Conservation (phyloP, 2,329 filamentous ascomycete genomes). For the Myriangium duriaei region DNA sequence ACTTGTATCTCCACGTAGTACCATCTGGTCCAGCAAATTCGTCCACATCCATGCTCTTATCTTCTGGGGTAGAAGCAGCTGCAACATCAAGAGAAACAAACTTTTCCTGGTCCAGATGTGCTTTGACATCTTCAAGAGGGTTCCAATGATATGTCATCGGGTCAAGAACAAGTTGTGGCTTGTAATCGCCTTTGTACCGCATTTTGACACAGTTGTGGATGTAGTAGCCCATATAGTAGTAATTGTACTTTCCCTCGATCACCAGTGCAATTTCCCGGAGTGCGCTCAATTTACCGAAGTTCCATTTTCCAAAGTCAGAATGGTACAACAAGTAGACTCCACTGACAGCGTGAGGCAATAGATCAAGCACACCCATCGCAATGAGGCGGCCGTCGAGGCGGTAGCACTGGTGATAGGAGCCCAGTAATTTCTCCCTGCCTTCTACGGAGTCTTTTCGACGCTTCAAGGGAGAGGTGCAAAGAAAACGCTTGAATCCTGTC, state of each 20-base stretch:
- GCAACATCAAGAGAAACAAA: slow-evolving; percentile 37
- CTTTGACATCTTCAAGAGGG: slow-evolving; percentile 19
- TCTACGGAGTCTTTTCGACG: slow-evolving; percentile 34
- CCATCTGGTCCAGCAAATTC: slow-evolving; percentile 13
- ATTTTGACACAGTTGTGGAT: slow-evolving; percentile 74
- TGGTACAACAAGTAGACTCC: slow-evolving; percentile 78
- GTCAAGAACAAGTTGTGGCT: slow-evolving; percentile 61
- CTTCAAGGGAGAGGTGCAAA: slow-evolving; percentile 57
- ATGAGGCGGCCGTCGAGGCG: slow-evolving; percentile 63
- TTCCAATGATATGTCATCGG: slow-evolving; percentile 33
- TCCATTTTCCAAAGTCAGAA: slow-evolving; percentile 55
- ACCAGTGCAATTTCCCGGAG: slow-evolving; percentile 61
- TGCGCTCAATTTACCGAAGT: slow-evolving; percentile 64
- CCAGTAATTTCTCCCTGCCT: slow-evolving; percentile 45
- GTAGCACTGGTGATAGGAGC: slow-evolving; percentile 74
- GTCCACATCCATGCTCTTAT: slow-evolving; percentile 13
- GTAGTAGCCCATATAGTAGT: slow-evolving; percentile 77
- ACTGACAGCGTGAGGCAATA: slow-evolving; percentile 64
- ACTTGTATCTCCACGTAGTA: slow-evolving; percentile 11
- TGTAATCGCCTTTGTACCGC: slow-evolving; percentile 72
- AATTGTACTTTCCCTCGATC: slow-evolving; percentile 54
- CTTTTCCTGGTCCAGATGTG: slow-evolving; percentile 40
- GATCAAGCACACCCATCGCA: slow-evolving; percentile 63
- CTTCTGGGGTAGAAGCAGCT: slow-evolving; percentile 19
- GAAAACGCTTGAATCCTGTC: slow-evolving; percentile 55